Evolutionary conservation across 352 stramenopile genomes (phyloP).

Genomic region (Pseudoperonospora humuli): DNA sequence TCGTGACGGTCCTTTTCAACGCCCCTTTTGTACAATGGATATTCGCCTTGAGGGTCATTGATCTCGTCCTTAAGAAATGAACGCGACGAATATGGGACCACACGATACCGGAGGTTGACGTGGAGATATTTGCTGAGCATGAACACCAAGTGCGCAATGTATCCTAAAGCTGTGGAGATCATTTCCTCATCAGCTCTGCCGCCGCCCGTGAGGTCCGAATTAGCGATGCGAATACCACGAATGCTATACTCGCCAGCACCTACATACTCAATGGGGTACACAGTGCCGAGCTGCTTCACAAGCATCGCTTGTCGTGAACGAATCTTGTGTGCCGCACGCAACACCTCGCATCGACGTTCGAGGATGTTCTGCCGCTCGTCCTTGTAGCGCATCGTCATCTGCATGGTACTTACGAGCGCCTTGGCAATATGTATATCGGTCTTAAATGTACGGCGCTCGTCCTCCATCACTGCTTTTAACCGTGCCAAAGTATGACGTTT

Average conservation of each 20-base stretch:
- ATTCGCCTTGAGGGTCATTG: slow-evolving; percentile 72
- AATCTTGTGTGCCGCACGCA: slow-evolving; percentile 78
- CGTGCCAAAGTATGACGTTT: slow-evolving; percentile 52
- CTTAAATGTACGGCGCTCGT: slow-evolving; percentile 70
- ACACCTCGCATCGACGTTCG: slow-evolving; percentile 61
- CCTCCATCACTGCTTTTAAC: slow-evolving; percentile 53
- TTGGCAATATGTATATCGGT: slow-evolving; percentile 78
- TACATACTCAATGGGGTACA: slow-evolving; percentile 84
- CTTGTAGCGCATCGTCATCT: slow-evolving; percentile 80
- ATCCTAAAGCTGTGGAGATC: slow-evolving; percentile 77
- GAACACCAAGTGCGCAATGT: slow-evolving; percentile 83
- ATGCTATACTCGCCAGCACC: slow-evolving; percentile 76
- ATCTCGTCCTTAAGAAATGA: slow-evolving; percentile 84
- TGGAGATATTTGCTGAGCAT: slow-evolving; percentile 86
- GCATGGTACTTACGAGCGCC: slow-evolving; percentile 64
- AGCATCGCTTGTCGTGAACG: slow-evolving; percentile 71
- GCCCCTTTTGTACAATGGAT: slow-evolving; percentile 76
- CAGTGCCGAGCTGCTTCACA: slow-evolving; percentile 58
- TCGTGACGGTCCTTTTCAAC: slow-evolving; percentile 73
- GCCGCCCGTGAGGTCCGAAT: slow-evolving; percentile 51
- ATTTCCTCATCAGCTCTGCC: slow-evolving; percentile 66
- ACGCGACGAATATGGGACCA: slow-evolving; percentile 71
- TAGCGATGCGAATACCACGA: slow-evolving; percentile 67
- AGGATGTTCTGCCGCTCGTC: slow-evolving; percentile 74
- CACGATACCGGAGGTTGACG: slow-evolving; percentile 76